Conservation (phyloP, 2,329 filamentous ascomycete genomes). For the Fusarium sororula region DNA sequence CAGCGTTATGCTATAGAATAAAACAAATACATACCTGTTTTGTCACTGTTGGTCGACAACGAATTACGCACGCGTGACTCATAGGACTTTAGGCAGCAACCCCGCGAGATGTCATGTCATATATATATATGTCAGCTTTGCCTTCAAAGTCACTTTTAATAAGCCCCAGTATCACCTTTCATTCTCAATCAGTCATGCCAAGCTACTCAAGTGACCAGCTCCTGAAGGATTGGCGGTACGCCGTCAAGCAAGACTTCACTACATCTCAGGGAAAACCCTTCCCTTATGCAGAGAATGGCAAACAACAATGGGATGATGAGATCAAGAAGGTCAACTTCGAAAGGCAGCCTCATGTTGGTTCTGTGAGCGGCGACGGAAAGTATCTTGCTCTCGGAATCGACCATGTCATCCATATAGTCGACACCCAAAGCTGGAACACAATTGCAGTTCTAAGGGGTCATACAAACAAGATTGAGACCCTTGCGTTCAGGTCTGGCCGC, state of each 20-base stretch:
- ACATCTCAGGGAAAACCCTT: neutral
- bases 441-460: conserved; percentile 17
- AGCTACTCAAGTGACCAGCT: conserved; percentile 14
- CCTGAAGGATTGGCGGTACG: conserved; percentile 15
- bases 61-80: neutral
- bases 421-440: conserved; percentile 3
- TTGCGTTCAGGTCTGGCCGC: conserved; percentile 4
- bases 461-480: neutral
- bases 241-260: conserved; percentile 12
- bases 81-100: neutral
- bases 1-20: neutral
- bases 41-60: neutral
- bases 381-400: neutral
- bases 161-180: no score
- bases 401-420: conserved; percentile 4
- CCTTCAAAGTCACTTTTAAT: neutral
- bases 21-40: neutral
- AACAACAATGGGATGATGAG: conserved; percentile 15
- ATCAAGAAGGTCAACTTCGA: neutral
- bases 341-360: neutral
- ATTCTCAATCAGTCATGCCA: neutral
- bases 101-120: neutral
- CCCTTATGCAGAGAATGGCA: conserved; percentile 3
- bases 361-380: neutral
- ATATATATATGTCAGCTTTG: neutral